Percentiles rank a stretch among this genome's conserved stretches.
These are phyloP conservation scores for Kalmusia sp. DNA, from an alignment of 2,329 filamentous ascomycete genomes.

Conservation along the genomic window DNA sequence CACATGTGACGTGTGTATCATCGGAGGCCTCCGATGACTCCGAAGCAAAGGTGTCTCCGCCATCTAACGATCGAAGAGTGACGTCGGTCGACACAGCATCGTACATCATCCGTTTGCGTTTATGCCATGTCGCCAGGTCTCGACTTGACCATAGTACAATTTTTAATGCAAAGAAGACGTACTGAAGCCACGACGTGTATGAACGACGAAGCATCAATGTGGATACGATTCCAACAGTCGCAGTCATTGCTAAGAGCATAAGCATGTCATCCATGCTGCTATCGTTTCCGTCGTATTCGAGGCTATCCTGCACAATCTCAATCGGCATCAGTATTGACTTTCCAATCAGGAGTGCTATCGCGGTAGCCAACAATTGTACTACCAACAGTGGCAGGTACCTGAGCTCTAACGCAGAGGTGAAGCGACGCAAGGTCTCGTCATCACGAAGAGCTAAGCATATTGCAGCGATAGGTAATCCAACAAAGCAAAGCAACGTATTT, in stretches of 20 bases:
- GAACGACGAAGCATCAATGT: conserved; percentile 26
- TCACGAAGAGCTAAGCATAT: neutral
- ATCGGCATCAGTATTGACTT: conserved; percentile 26
- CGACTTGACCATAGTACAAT: conserved; percentile 10
- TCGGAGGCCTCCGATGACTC: neutral
- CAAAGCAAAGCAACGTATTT: conserved; percentile 12
- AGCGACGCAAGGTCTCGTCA: conserved; percentile 12
- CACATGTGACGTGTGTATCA: neutral
- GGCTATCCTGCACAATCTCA: neutral
- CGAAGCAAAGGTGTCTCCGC: conserved; percentile 1
- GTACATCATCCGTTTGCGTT: conserved; percentile 5
- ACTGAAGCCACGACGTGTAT: conserved; percentile 26
- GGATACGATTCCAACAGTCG: conserved; percentile 21
- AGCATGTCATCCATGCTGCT: conserved; percentile 11
- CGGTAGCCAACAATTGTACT: conserved; percentile 22
- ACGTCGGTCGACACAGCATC: conserved; percentile 1
- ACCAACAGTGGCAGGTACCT: conserved; percentile 14
- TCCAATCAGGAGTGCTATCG: conserved; percentile 21
- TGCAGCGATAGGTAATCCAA: neutral
- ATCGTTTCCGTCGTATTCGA: neutral
- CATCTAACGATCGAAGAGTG: conserved; percentile 6
- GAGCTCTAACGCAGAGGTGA: conserved; percentile 13
- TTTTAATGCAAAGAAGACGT: conserved; percentile 20
- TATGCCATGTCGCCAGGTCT: neutral
- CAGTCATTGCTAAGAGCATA: conserved; percentile 18